A percentile compares a stretch with the other conserved stretches of the same genome.
Evolutionary conservation across 1,139 yeast genomes (phyloP).

Genomic region (Lodderomyces oxycetoniae): DNA sequence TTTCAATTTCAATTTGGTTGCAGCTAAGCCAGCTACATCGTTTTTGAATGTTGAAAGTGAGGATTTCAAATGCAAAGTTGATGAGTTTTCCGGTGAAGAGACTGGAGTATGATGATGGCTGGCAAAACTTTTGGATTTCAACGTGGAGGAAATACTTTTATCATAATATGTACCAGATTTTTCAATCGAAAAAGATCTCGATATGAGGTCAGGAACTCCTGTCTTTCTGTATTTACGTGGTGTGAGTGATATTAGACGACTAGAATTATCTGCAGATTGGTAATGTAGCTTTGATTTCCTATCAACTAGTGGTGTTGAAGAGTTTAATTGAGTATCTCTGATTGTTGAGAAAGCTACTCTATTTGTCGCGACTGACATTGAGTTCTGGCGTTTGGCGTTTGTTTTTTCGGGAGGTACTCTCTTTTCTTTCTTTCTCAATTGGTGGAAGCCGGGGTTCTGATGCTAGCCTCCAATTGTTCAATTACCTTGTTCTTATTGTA

Average conservation of each 20-base stretch:
- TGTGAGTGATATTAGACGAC: slow-evolving; percentile 6
- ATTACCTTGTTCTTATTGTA: background rate
- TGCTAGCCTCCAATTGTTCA: background rate
- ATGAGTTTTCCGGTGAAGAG: slow-evolving; percentile 2
- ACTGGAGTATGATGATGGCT: slow-evolving; percentile 16
- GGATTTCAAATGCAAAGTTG: slow-evolving; percentile 3
- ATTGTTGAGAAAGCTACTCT: slow-evolving; percentile 39
- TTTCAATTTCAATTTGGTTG: slow-evolving; percentile 63
- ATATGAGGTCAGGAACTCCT: slow-evolving; percentile 10
- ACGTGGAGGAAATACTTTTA: slow-evolving; percentile 10
- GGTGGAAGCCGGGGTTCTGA: no score
- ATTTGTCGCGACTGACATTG: slow-evolving; percentile 18
- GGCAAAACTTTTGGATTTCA: slow-evolving; percentile 20
- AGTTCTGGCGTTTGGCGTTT: background rate
- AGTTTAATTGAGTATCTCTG: slow-evolving; percentile 28
- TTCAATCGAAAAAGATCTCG: slow-evolving; percentile 13
- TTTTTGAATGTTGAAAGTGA: slow-evolving; percentile 13
- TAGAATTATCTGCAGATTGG: slow-evolving; percentile 1
- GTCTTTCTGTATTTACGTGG: slow-evolving; percentile 8
- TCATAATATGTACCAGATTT: slow-evolving; percentile 11
- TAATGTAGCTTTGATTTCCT: slow-evolving; percentile 1
- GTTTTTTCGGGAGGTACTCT: background rate
- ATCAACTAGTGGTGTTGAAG: slow-evolving; percentile 11
- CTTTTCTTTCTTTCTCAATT: background rate
- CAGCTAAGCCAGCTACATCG: slow-evolving; percentile 39